Evolutionary conservation across 495 filamentous ascomycete species (phyloP), one percentile per base, ranked within the genome.

Genomic region (Hypoxylon intermedium): DNA sequence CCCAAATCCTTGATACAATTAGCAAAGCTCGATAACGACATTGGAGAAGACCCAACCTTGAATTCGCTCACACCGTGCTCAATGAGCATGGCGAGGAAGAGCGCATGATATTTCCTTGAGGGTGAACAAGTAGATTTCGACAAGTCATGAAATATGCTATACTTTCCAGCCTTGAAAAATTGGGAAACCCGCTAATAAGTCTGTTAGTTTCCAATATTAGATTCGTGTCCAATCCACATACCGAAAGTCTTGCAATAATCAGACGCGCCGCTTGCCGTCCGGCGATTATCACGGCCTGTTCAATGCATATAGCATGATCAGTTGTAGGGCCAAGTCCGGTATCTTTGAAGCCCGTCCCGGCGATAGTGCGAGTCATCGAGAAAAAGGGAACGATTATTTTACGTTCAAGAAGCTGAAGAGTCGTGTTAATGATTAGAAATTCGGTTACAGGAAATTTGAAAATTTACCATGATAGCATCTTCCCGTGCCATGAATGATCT

Each of bases 221-320:
- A 13, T 20, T 9, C 33, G 9, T 13, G 2, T 19, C 18, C 21
- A 43, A 13, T 26, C 9, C 18, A 57, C 72, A 3, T 60, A 72
- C 70, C 34, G 69, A 71, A 40, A 79, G 61, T 36, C 74, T 53
- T 45, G 74, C 66, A 33, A 77, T 71, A 30, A 76, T 61, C 37
- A 81, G 69, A n/a, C 75, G 63, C 21, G 72, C 68, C 5, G 74
- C 77, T 30, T 75, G 62, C 38, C 72, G 74, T 6, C 69, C 76
- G 5, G 65, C 70, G 38, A 79, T 42, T 1, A 46, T 62, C 13
- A 79, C 70, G 6, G 70, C 62, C 58, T 77, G 73, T 48, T 80
- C 74, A 12, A 67, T 56, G 31, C 76, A 79, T 21, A 57, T 37
- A 9, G 63, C 57, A 9, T 72, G 75, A n/a, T 69, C 60, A 50